A percentile compares a stretch with the other conserved stretches of the same genome.
These are phyloP conservation scores for Malbranchea zuffiana DNA, from an alignment of 2,329 filamentous ascomycete species.

Conservation along the genomic window DNA sequence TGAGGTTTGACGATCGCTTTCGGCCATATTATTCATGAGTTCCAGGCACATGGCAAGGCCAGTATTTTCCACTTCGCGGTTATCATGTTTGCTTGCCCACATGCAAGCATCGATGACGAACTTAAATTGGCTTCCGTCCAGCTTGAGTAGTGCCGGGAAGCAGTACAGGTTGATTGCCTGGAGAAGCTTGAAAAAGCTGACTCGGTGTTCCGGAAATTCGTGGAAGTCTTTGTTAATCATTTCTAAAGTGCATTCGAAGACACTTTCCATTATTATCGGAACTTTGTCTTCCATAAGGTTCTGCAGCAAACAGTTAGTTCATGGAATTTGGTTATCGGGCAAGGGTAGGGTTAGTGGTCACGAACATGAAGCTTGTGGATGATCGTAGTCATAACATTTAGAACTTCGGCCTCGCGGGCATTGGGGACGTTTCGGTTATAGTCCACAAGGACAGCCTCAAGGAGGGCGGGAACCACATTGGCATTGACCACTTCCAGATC, in stretches of 20 bases:
- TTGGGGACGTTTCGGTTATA: slow-evolving; percentile 96
- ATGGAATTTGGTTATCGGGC: slow-evolving; percentile 27
- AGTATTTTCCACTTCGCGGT: slow-evolving; percentile 91
- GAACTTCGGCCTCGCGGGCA: slow-evolving; percentile 87
- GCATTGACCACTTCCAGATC: slow-evolving; percentile 85
- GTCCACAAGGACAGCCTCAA: slow-evolving; percentile 87
- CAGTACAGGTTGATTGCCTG: slow-evolving; percentile 94
- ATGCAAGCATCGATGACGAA: slow-evolving; percentile 99
- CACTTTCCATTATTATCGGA: slow-evolving; percentile 92
- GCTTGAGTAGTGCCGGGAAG: slow-evolving; percentile 86
- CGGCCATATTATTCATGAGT: slow-evolving; percentile 93
- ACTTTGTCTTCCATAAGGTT: slow-evolving; percentile 97
- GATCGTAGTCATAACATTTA: slow-evolving; percentile 96
- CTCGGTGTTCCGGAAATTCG: slow-evolving; percentile 94
- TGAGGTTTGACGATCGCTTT: slow-evolving; percentile 73
- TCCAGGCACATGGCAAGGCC: slow-evolving; percentile 97
- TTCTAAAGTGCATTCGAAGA: slow-evolving; percentile 95
- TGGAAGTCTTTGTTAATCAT: slow-evolving; percentile 99
- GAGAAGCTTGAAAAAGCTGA: slow-evolving; percentile 98
- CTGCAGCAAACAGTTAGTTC: slow-evolving; percentile 41
- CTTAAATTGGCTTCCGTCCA: slow-evolving; percentile 96
- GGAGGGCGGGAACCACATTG: slow-evolving; percentile 88
- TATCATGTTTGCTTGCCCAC: slow-evolving; percentile 99
- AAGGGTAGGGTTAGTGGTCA: slow-evolving; percentile 45
- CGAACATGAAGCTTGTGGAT: slow-evolving; percentile 92